phyloP scores from a whole-genome alignment of 2,329 filamentous ascomycete species.

The Fusarium sp. region DNA sequence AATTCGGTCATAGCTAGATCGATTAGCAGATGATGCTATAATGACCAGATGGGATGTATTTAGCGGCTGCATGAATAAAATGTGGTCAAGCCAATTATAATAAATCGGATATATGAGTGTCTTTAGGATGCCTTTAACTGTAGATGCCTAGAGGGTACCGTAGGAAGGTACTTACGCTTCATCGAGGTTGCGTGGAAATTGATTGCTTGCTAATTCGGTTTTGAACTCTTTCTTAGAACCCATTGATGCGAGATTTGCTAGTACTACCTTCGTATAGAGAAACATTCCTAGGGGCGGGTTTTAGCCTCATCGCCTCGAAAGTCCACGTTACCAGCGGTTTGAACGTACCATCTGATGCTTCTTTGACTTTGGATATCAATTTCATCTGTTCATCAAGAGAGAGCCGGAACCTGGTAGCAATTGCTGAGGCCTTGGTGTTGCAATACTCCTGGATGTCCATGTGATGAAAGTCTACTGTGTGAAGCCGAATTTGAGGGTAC shows the following conservation, averaged over 20 bases:
- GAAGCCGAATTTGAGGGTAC: fast-evolving
- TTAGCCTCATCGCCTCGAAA: too few species aligned
- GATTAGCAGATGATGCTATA: too few species aligned
- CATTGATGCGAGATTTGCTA: fast-evolving
- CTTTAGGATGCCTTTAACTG: too few species aligned
- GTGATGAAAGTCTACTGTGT: fast-evolving
- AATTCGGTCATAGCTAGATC: fast-evolving
- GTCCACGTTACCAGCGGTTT: too few species aligned
- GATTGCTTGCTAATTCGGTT: fast-evolving
- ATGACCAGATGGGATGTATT: too few species aligned
- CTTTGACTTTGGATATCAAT: fast-evolving
- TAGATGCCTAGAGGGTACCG: too few species aligned
- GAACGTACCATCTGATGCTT: not conserved
- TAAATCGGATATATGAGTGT: too few species aligned
- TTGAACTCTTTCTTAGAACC: not conserved
- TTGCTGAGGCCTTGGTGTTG: fast-evolving
- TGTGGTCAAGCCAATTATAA: too few species aligned
- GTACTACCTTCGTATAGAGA: fast-evolving
- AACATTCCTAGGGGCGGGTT: too few species aligned
- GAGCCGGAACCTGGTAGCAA: fast-evolving
- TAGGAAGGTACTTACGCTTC: not conserved
- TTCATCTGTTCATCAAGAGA: fast-evolving
- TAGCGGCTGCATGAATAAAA: too few species aligned
- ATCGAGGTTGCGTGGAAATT: fast-evolving
- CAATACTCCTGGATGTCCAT: fast-evolving